Evolutionary conservation across 352 stramenopile species (phyloP).

Genomic region (Blastocystis sp.): DNA sequence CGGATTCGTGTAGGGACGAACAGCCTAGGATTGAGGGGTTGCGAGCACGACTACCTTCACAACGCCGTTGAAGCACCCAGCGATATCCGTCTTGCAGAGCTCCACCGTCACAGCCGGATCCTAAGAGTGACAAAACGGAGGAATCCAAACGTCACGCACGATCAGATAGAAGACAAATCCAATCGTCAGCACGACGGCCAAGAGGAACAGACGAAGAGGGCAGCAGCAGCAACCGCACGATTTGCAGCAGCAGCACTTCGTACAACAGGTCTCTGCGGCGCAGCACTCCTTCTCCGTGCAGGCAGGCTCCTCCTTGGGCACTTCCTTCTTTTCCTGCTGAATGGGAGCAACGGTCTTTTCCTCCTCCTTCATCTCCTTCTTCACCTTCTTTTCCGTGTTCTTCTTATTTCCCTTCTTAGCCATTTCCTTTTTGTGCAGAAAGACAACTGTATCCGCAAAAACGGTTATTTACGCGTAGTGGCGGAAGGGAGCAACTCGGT

Average conservation of each 20-base stretch:
- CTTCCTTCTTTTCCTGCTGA: not conserved
- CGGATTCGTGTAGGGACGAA: constrained; percentile 21
- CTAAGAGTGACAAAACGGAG: not conserved
- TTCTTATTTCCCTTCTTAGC: constrained; percentile 46
- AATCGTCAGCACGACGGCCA: not conserved
- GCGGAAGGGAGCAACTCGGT: not conserved
- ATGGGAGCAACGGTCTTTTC: not conserved
- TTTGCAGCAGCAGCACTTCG: not conserved
- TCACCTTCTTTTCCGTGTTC: not conserved
- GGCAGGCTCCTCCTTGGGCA: not conserved
- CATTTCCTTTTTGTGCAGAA: constrained; percentile 5
- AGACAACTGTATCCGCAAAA: not conserved
- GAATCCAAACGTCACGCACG: constrained; percentile 34
- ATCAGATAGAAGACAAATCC: constrained; percentile 57
- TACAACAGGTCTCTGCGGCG: not conserved
- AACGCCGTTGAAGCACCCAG: constrained; percentile 9
- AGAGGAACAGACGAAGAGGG: not conserved
- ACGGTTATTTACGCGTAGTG: constrained; percentile 28
- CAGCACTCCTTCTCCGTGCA: not conserved
- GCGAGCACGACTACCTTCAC: not conserved
- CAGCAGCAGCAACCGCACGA: not conserved
- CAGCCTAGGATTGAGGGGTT: constrained; percentile 1
- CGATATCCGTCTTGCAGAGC: constrained; percentile 22
- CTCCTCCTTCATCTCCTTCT: not conserved
- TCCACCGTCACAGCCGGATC: constrained; percentile 46